Base-by-base conservation (phyloP, 306 rosid genomes). In the Carpinus viminea region DNA sequence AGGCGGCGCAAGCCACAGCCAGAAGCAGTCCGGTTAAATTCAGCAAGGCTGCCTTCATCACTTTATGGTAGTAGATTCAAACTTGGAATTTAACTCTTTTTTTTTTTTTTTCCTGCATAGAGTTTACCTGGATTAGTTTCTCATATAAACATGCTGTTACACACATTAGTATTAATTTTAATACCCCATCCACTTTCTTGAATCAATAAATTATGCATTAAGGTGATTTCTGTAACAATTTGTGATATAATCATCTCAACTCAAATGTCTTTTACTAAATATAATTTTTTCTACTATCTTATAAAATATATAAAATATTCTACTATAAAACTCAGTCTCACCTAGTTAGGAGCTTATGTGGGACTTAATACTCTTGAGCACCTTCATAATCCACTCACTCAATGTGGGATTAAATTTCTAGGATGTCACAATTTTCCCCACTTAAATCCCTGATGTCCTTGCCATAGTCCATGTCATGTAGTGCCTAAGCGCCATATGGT, bases 1-100 rank as follows among this genome's bases (percentile, higher is more conserved):
- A 91, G 98, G 87, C 98, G 98, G 31, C 98, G 97, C 77, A 94
- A 94, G 85, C 93, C 95, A 47, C 97, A 79, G 71, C 82, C 87
- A 28, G 89, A 86, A 74, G 85, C 87, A 59, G 70, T 81, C 74
- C 85, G 73, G 48, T 60, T 87, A 74, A 90, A 89, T 76, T 81
- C 90, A 54, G 78, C 93, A 28, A 72, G 85, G 54, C 83, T 88
- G 72, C 83, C 89, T 80, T 92, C 96, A n/a, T 79, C 86, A 24
- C 76, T 83, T 21, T 92, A 84, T 73, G 91, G 94, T 89, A 86
- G 61, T 71, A 52, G 73, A 74, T 57, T 56, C 51, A 31, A 12
- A 57, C 20, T 8, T 46, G 12, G 20, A 36, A 66, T 38, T 0
- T 8, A 66, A 66, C 21, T 3, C 10, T 3, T 4, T 9, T n/a